Conservation (phyloP, 2,329 filamentous ascomycete species). For the Alternaria novae-zelandiae region DNA sequence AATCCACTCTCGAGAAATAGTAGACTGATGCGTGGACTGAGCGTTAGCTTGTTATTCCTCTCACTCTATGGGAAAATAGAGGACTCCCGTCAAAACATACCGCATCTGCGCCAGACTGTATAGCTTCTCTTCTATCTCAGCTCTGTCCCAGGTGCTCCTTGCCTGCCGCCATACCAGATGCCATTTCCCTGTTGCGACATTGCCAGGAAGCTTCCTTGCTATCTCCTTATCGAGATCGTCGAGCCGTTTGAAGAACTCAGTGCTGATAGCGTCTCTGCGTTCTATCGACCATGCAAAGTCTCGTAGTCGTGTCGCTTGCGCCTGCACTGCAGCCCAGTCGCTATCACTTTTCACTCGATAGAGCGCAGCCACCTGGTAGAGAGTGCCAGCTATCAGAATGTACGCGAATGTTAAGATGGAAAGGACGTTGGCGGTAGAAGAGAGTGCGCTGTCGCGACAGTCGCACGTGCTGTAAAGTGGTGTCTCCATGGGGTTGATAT, state of each 20-base stretch:
- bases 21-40: not conserved
- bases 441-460: not conserved
- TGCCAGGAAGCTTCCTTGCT: not conserved
- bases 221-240: not conserved
- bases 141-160: not conserved
- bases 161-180: not conserved
- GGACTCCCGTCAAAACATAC: not conserved
- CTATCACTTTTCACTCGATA: not conserved
- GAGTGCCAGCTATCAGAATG: not conserved
- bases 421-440: not conserved
- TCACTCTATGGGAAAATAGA: not conserved
- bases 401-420: not conserved
- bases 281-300: not conserved
- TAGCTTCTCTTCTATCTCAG: not conserved
- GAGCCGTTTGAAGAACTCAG: not conserved
- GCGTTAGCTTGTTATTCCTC: not conserved
- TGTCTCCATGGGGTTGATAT: not conserved
- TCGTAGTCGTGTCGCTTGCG: not conserved
- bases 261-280: not conserved
- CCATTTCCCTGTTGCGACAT: not conserved
- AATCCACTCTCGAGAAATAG: not conserved
- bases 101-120: not conserved
- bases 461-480: not conserved
- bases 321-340: not conserved
- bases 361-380: not conserved